Evolutionary conservation across 2,329 filamentous ascomycete species (phyloP), one percentile per base, ranked within the genome.

Genomic region (Diaporthe humulicola): DNA sequence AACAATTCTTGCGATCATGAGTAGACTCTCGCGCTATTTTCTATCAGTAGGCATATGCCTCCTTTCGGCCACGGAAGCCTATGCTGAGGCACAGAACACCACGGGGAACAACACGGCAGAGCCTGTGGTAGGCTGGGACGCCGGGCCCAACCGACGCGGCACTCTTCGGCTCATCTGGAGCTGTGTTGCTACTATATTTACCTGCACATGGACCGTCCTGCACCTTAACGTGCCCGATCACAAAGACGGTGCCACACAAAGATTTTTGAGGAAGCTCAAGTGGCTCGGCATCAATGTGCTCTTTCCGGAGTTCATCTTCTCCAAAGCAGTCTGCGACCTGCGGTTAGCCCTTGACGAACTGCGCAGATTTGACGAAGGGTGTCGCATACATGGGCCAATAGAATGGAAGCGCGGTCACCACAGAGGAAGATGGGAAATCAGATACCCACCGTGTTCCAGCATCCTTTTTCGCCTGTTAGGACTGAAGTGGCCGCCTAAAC

Each of bases 201-300:
- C 67, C 45, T 70, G 67, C 33, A 70, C 67, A 8, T 70, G 45
- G 67, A 56, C 67, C 12, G 45, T 70, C 17, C 67, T 70, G 28
- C 67, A 70, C 36, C 25, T 70, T 19, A 70, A 70, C 25, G 67
- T 70, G 48, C 67, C 67, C 5, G 67, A n/a, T 14, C 9, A 54
- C 12, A 6, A 40, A 25, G 67, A 70, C 25, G 15, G 36, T 56
- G 12, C 36, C 30, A 9, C 10, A 10, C 30, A 5, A 2, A 36
- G 54, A 36, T 6, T 57, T 30, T 3, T 15, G 4, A 30, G 54
- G 30, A 57, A 57, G 30, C 22, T 57, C 7, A 57, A 57, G 4
- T 57, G 54, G 54, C 30, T 57, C 19, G 54, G 19, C 10, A 36
- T 57, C 30, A 57, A 36, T 14, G 33, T 57, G 10, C 54, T 57